Percentiles rank a stretch among this genome's conserved stretches.
phyloP scores from a whole-genome alignment of 192 early-diverging fungal species.

The Entomortierella parvispora region DNA sequence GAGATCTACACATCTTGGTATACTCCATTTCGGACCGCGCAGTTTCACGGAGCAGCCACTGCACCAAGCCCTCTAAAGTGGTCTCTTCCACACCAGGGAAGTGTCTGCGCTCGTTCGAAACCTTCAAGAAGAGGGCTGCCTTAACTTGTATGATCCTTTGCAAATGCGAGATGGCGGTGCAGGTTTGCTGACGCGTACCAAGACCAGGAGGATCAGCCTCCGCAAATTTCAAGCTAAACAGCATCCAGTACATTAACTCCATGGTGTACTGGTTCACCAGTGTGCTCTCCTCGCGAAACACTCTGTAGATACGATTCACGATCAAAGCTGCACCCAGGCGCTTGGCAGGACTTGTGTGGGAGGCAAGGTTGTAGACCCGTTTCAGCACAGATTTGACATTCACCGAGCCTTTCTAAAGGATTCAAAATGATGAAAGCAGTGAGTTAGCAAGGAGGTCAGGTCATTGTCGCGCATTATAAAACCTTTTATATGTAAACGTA shows the following conservation, averaged over 20 bases:
- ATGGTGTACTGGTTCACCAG: slow-evolving; percentile 75
- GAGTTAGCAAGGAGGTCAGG: no score
- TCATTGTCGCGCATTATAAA: no score
- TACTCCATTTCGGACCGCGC: slow-evolving; percentile 63
- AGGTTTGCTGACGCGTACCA: slow-evolving; percentile 66
- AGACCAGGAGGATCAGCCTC: slow-evolving; percentile 67
- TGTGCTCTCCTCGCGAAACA: slow-evolving; percentile 71
- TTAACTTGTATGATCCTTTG: slow-evolving; percentile 70
- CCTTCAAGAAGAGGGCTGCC: slow-evolving; percentile 58
- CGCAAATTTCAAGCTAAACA: slow-evolving; percentile 69
- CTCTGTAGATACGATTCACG: slow-evolving; percentile 76
- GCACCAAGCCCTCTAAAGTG: slow-evolving; percentile 59
- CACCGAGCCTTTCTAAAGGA: slow-evolving; percentile 62
- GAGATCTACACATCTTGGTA: slow-evolving; percentile 67
- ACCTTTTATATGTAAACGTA: not conserved
- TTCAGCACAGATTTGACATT: slow-evolving; percentile 80
- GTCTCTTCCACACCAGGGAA: slow-evolving; percentile 57
- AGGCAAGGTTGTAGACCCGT: slow-evolving; percentile 68
- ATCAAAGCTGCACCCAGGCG: slow-evolving; percentile 74
- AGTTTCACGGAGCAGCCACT: slow-evolving; percentile 70
- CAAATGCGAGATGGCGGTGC: slow-evolving; percentile 64
- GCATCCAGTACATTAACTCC: slow-evolving; percentile 73
- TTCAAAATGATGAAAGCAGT: slow-evolving; percentile 5
- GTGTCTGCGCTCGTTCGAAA: slow-evolving; percentile 49
- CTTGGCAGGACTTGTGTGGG: slow-evolving; percentile 70